These are phyloP conservation scores for Neolentinus lepideus DNA, from an alignment of 1,284 basidiomycete genomes.

Conservation along the genomic window DNA sequence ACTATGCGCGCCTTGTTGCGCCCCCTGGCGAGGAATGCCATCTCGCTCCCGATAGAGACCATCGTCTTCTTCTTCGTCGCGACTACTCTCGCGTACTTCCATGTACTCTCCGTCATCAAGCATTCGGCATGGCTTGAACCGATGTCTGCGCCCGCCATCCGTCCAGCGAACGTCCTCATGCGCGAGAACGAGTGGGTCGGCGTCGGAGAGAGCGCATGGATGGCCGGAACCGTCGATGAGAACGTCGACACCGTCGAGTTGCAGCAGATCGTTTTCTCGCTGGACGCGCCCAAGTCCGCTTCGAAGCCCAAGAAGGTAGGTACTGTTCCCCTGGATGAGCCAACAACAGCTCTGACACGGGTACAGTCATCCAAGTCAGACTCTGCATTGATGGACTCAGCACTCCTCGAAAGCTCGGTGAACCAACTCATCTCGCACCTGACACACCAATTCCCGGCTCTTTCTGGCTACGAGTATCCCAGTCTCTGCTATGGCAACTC, in stretches of 20 bases:
- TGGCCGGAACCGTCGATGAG: conserved; percentile 23
- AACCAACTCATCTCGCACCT: conserved; percentile 43
- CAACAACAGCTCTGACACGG: conserved; percentile 18
- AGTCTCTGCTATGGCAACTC: conserved; percentile 20
- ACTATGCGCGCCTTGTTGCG: conserved; percentile 19
- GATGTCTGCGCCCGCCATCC: conserved; percentile 34
- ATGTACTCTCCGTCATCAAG: conserved; percentile 53
- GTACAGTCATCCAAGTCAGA: background rate
- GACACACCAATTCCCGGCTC: conserved; percentile 30
- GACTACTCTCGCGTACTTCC: conserved; percentile 58
- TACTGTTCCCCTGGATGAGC: conserved; percentile 9
- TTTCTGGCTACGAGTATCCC: conserved; percentile 28
- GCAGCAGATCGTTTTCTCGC: conserved; percentile 56
- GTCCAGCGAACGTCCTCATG: conserved; percentile 47
- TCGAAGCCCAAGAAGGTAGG: conserved; percentile 26
- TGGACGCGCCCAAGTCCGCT: conserved; percentile 23
- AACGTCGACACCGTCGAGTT: conserved; percentile 44
- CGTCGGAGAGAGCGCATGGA: conserved; percentile 46
- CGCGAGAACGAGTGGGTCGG: conserved; percentile 48
- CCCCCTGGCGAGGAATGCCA: conserved; percentile 15
- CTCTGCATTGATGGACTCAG: background rate
- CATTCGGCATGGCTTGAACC: conserved; percentile 25
- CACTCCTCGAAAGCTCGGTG: conserved; percentile 25
- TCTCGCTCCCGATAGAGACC: conserved; percentile 33
- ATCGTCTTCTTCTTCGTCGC: conserved; percentile 56